These are phyloP conservation scores for Casuarina glauca DNA, from an alignment of 306 rosid genomes.

Conservation along the genomic window DNA sequence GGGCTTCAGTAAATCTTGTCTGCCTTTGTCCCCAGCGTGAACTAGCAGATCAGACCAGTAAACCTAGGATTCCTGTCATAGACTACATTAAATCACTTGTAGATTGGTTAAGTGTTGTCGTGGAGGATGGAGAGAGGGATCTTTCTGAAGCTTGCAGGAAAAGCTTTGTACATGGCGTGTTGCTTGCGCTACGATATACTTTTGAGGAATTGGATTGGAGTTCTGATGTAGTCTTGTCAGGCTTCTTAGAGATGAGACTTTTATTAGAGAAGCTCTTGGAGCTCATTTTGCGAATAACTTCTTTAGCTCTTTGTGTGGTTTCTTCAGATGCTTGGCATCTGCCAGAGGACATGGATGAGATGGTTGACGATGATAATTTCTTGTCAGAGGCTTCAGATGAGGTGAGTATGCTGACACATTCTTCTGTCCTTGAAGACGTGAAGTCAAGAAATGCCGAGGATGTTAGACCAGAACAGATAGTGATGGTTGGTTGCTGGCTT, in stretches of 20 bases:
- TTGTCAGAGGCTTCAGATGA: constrained; percentile 57
- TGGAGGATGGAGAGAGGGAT: constrained; percentile 77
- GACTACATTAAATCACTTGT: constrained; percentile 73
- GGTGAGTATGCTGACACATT: constrained; percentile 39
- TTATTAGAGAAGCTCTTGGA: constrained; percentile 69
- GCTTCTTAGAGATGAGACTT: constrained; percentile 59
- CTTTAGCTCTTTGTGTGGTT: constrained; percentile 92
- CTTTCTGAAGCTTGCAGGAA: constrained; percentile 82
- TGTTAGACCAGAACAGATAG: constrained; percentile 73
- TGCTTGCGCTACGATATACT: constrained; percentile 82
- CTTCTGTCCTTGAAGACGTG: constrained; percentile 46
- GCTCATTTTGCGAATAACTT: constrained; percentile 82
- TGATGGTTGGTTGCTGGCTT: constrained; percentile 99
- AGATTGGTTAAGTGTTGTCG: constrained; percentile 78
- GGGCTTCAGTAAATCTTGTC: constrained; percentile 48
- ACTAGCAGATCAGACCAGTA: constrained; percentile 39
- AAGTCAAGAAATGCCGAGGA: constrained; percentile 42
- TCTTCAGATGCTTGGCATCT: constrained; percentile 95
- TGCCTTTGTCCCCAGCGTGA: constrained; percentile 43
- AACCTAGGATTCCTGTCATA: constrained; percentile 52
- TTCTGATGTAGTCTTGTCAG: constrained; percentile 50
- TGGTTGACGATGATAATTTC: constrained; percentile 64
- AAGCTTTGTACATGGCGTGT: constrained; percentile 93
- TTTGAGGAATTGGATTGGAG: constrained; percentile 95
- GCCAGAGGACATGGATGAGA: constrained; percentile 89